Evolutionary conservation across 2,329 filamentous ascomycete species (phyloP).

Genomic region (Diplodia scrobiculata): DNA sequence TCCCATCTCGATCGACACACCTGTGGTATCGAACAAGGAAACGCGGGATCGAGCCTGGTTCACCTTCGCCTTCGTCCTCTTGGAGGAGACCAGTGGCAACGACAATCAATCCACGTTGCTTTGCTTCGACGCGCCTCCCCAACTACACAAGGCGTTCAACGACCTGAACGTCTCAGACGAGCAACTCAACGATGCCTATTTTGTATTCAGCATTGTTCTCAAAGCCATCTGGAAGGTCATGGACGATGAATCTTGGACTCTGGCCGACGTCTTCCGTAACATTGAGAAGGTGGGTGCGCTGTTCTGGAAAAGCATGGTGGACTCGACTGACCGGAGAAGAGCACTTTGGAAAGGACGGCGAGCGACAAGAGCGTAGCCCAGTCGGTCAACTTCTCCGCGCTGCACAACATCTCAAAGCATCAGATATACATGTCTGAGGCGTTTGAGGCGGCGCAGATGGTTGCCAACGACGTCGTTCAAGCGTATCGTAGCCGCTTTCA

Average conservation of each 20-base stretch:
- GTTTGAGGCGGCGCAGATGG: constrained; percentile 38
- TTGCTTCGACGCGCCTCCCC: constrained; percentile 37
- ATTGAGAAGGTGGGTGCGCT: constrained; percentile 37
- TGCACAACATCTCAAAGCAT: constrained; percentile 48
- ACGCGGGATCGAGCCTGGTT: background rate
- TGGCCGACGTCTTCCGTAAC: constrained; percentile 38
- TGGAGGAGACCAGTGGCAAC: background rate
- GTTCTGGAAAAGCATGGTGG: background rate
- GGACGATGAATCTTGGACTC: constrained; percentile 38
- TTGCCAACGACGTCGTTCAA: constrained; percentile 35
- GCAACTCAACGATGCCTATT: background rate
- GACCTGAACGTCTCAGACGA: background rate
- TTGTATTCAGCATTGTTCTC: constrained; percentile 30
- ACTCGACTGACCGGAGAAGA: constrained; percentile 31
- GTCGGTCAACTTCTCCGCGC: constrained; percentile 36
- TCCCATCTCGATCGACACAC: background rate
- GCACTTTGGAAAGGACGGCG: constrained; percentile 34
- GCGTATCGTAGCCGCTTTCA: constrained; percentile 28
- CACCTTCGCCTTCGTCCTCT: constrained; percentile 9
- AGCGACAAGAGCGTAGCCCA: constrained; percentile 33
- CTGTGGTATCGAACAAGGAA: background rate
- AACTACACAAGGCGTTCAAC: constrained; percentile 33
- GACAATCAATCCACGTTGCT: constrained; percentile 33
- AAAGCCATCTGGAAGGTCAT: constrained; percentile 40
- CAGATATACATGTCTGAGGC: constrained; percentile 45